A percentile compares a stretch with the other conserved stretches of the same genome.
These are phyloP conservation scores for Cyberlindnera saturnus DNA, from an alignment of 805 yeast genomes.

Conservation along the genomic window DNA sequence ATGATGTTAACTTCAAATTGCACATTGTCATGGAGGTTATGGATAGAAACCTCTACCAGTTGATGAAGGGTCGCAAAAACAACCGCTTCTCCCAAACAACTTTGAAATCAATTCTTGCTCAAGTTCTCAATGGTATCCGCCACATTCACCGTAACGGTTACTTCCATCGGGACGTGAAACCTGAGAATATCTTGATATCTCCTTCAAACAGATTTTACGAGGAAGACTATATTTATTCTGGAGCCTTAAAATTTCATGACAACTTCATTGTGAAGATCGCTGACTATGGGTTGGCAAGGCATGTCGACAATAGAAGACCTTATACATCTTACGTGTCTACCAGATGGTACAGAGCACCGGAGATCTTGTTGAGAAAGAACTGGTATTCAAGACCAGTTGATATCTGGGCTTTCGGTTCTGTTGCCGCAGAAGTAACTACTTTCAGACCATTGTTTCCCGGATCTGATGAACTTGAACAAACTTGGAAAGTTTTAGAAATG, in stretches of 20 bases:
- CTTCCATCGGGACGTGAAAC: slow-evolving; percentile 89
- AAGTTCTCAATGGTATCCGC: slow-evolving; percentile 66
- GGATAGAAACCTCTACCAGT: slow-evolving; percentile 75
- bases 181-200: slow-evolving; percentile 80
- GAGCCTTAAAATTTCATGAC: slow-evolving; percentile 22
- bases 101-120: slow-evolving; percentile 61
- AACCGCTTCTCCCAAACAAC: slow-evolving; percentile 51
- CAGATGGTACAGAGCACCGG: slow-evolving; percentile 85
- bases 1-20: slow-evolving; percentile 48
- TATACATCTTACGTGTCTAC: slow-evolving; percentile 78
- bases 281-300: slow-evolving; percentile 75
- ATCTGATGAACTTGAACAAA: slow-evolving; percentile 69
- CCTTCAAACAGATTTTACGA: slow-evolving; percentile 49
- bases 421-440: slow-evolving; percentile 67
- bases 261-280: slow-evolving; percentile 66
- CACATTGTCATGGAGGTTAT: slow-evolving; percentile 87
- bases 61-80: slow-evolving; percentile 57
- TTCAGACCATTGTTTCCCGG: slow-evolving; percentile 85
- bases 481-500: slow-evolving; percentile 55
- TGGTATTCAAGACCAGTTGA: slow-evolving; percentile 66
- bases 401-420: slow-evolving; percentile 83
- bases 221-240: slow-evolving; percentile 23
- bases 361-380: slow-evolving; percentile 59
- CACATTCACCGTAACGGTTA: slow-evolving; percentile 71
- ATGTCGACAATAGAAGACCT: slow-evolving; percentile 42